phyloP scores from a whole-genome alignment of 495 filamentous ascomycete genomes.

The Rostrohypoxylon terebratum region DNA sequence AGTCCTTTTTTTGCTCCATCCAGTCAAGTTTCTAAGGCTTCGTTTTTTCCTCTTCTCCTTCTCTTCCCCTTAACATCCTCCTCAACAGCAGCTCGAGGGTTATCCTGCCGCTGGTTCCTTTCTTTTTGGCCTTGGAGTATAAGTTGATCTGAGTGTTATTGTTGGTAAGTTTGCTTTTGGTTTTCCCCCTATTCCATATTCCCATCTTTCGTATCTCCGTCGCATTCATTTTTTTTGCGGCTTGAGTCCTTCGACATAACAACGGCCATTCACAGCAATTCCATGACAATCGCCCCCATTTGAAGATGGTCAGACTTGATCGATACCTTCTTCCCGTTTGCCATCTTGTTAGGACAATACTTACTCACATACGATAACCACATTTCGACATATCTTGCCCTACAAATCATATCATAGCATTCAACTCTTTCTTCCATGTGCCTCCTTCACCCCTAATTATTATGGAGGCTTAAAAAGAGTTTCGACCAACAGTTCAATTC shows the following conservation, averaged over 20 bases:
- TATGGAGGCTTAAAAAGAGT: slow-evolving; percentile 12
- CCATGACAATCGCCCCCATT: slow-evolving; percentile 32
- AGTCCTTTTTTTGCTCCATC: slow-evolving; percentile 35
- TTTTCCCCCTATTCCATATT: neutral
- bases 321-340: neutral
- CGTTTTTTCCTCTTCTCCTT: slow-evolving; percentile 33
- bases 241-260: slow-evolving; percentile 21
- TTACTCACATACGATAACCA: neutral
- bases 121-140: slow-evolving; percentile 48
- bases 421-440: neutral
- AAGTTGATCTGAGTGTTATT: slow-evolving; percentile 43
- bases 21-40: slow-evolving; percentile 35
- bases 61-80: slow-evolving; percentile 35
- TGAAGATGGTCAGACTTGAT: slow-evolving; percentile 1
- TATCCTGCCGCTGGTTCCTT: slow-evolving; percentile 43
- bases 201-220: slow-evolving; percentile 8
- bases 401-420: neutral
- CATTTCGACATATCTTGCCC: slow-evolving; percentile 1
- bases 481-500: slow-evolving; percentile 27
- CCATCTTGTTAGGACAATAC: slow-evolving; percentile 15
- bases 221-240: slow-evolving; percentile 16
- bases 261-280: slow-evolving; percentile 13
- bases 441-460: slow-evolving; percentile 12
- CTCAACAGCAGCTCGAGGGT: slow-evolving; percentile 44
- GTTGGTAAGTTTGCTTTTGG: slow-evolving; percentile 34